Evolutionary conservation across 192 early-diverging fungal species (phyloP).

Genomic region (Lunasporangiospora selenospora): DNA sequence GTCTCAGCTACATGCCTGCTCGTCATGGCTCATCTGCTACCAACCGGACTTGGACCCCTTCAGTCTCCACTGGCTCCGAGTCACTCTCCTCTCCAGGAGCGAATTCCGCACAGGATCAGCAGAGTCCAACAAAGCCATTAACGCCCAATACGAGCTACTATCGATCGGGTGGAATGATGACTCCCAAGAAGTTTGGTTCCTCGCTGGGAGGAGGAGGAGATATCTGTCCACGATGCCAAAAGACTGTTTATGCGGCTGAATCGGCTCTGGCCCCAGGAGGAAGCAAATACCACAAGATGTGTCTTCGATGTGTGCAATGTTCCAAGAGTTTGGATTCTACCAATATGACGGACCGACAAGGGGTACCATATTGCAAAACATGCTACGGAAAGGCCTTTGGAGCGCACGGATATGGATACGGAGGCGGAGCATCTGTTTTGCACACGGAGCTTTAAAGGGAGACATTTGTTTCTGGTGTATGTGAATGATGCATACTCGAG

Average conservation of each 20-base stretch:
- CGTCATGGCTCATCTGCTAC: slow-evolving; percentile 37
- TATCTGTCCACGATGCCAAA: slow-evolving; percentile 61
- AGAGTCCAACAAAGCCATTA: no score
- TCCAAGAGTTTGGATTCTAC: slow-evolving; percentile 61
- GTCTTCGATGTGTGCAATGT: slow-evolving; percentile 59
- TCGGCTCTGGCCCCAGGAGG: slow-evolving; percentile 55
- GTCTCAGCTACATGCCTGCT: slow-evolving; percentile 22
- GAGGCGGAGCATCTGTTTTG: slow-evolving; percentile 47
- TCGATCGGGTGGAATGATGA: slow-evolving; percentile 34
- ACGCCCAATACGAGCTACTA: slow-evolving; percentile 32
- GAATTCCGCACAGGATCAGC: no score
- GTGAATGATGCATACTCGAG: not conserved
- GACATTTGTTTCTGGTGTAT: not conserved
- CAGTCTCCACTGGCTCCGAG: not conserved
- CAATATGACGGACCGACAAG: slow-evolving; percentile 61
- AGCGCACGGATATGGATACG: slow-evolving; percentile 55
- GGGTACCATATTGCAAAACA: slow-evolving; percentile 55
- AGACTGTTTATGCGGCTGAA: slow-evolving; percentile 66
- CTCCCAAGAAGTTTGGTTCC: slow-evolving; percentile 26
- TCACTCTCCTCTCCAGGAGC: no score
- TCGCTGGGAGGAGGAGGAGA: slow-evolving; percentile 48
- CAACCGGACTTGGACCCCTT: slow-evolving; percentile 38
- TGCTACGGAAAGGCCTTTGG: slow-evolving; percentile 65
- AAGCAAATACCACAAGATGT: slow-evolving; percentile 65
- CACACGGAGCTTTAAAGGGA: slow-evolving; percentile 44